phyloP scores from a whole-genome alignment of 495 filamentous ascomycete genomes.

The Penicillium silybi region DNA sequence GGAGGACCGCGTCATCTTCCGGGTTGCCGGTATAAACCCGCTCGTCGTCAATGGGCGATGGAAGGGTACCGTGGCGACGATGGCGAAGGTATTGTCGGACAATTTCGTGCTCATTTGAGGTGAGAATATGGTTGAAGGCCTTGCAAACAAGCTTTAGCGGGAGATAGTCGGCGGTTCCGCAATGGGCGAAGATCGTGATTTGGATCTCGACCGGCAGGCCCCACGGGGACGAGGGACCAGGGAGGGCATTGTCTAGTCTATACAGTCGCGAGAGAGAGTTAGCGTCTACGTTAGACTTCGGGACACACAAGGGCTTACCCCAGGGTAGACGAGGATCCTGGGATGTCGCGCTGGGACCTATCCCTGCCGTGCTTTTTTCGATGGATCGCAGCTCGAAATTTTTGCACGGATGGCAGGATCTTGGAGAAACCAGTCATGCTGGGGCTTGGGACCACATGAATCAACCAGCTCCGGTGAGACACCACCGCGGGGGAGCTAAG shows the following conservation, averaged over 20 bases:
- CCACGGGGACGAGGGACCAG: constrained; percentile 33
- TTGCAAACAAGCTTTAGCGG: constrained; percentile 40
- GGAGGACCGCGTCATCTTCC: constrained; percentile 43
- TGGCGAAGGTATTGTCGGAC: constrained; percentile 42
- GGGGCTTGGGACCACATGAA: constrained; percentile 23
- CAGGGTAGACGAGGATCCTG: constrained; percentile 15
- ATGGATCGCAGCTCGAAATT: constrained; percentile 33
- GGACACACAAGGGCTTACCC: constrained; percentile 8
- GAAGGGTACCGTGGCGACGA: constrained; percentile 45
- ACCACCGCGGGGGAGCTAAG: not conserved
- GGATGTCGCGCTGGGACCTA: constrained; percentile 13
- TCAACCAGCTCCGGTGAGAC: constrained; percentile 27
- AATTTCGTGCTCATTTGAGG: constrained; percentile 37
- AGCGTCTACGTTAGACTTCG: not conserved
- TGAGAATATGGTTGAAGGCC: constrained; percentile 34
- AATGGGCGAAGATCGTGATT: constrained; percentile 43
- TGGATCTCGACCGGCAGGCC: constrained; percentile 44
- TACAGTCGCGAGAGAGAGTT: not conserved
- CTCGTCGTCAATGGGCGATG: constrained; percentile 37
- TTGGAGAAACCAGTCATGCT: constrained; percentile 40
- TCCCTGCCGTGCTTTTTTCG: constrained; percentile 31
- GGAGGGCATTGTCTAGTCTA: constrained; percentile 11
- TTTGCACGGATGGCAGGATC: constrained; percentile 30
- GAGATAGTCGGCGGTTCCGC: constrained; percentile 35
- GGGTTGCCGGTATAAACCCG: constrained; percentile 42